Base-by-base conservation (phyloP, 441 rosid species). In the Breynia disticha region DNA sequence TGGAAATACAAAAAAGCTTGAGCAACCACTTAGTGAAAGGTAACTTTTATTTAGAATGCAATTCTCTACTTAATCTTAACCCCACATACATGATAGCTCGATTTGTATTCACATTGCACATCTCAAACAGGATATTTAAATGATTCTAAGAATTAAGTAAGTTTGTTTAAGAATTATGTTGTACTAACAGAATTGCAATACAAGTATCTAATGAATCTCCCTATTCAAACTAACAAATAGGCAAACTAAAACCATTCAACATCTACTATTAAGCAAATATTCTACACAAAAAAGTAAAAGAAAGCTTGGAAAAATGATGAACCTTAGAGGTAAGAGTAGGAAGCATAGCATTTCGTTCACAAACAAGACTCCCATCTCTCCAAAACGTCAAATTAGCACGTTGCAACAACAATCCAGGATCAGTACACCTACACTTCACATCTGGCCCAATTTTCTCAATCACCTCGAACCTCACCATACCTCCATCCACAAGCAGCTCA, bases 401-500 rank as follows among this genome's bases (percentile, higher is more conserved):
- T 0, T 97, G 96, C 55, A 93, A 82, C 77, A 89, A 72, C 74
- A 89, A 55, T 22, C 99, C 99, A 0, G 97, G 93, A 70, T 93
- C 99, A 13, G 96, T 93, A 54, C 99, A 89, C 39, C 43, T 57
- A 46, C 99, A 93, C 69, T 81, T 84, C 42, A 93, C 95, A 76
- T 93, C 99, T 24, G 93, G 95, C 43, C 97, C 97, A 46, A 93
- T 78, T 78, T 83, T 93, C 78, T 87, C 95, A 17, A 77, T 82
- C 76, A 93, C 97, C 58, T 93, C 97, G 74, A 93, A 93, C 68
- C 96, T 76, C 75, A 84, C 97, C 99, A 93, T 93, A 21, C 97
- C 99, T 67, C 99, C 99, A 74, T 93, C 99, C 52, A 89, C 94
- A 52, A 89, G 59, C 52, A 93, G 88, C 46, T 89, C 99, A 77